A percentile compares a stretch with the other conserved stretches of the same genome.
Conservation (phyloP, 2,329 filamentous ascomycete species). For the Pseudocercospora macadamiae region DNA sequence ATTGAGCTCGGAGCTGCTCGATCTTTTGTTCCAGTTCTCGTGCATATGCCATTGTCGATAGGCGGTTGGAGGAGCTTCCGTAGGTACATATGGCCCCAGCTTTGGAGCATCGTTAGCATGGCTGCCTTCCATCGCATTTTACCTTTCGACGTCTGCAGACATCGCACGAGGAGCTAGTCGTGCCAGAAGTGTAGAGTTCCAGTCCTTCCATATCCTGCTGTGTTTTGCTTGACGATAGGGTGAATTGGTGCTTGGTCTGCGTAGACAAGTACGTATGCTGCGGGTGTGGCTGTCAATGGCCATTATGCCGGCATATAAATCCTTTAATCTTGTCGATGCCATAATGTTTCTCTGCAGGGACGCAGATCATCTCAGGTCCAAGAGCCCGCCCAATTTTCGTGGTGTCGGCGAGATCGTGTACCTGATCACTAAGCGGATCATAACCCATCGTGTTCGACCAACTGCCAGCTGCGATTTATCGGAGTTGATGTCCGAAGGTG, state of each 20-base stretch:
- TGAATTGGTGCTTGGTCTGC: neutral
- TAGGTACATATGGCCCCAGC: conserved; percentile 8
- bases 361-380: too few relatives aligned
- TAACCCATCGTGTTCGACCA: too few relatives aligned
- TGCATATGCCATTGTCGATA: conserved; percentile 7
- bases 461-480: too few relatives aligned
- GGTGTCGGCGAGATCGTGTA: too few relatives aligned
- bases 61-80: conserved; percentile 6
- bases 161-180: conserved; percentile 11
- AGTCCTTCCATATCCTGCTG: neutral
- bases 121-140: conserved; percentile 11
- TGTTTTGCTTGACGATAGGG: neutral
- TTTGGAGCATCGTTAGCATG: conserved; percentile 9
- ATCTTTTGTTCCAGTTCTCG: conserved; percentile 14
- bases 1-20: conserved; percentile 1
- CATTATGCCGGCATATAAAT: neutral
- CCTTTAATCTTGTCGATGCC: too few relatives aligned
- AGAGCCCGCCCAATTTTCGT: too few relatives aligned
- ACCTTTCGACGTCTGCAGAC: conserved; percentile 14
- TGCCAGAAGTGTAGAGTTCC: neutral
- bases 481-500: too few relatives aligned
- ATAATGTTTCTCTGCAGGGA: too few relatives aligned
- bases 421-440: too few relatives aligned
- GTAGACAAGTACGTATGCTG: neutral
- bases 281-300: neutral